Percentiles rank a stretch among this genome's conserved stretches.
Evolutionary conservation across 179 eudicot species (phyloP).

Genomic region (Pouteria campechiana): DNA sequence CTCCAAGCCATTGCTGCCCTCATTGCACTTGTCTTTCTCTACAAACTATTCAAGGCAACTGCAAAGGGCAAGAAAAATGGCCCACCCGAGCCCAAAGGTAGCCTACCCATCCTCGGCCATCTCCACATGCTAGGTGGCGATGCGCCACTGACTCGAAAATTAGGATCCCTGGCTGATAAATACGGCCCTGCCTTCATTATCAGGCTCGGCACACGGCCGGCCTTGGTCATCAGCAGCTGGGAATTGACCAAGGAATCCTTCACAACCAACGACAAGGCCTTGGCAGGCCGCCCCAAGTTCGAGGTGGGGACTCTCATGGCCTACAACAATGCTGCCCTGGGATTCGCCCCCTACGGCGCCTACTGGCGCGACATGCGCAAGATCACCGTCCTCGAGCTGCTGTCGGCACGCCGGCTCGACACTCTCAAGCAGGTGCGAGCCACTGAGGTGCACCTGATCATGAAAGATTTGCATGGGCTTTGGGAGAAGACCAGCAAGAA

Average conservation of each 20-base stretch:
- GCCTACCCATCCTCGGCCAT: conserved; percentile 30
- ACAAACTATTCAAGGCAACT: too few species aligned
- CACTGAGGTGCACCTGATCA: conserved; percentile 4
- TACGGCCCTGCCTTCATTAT: conserved; percentile 20
- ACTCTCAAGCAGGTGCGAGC: conserved; percentile 16
- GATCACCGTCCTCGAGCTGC: conserved; percentile 17
- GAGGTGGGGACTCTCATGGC: conserved; percentile 14
- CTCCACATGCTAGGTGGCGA: conserved; percentile 20
- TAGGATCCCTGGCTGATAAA: conserved; percentile 26
- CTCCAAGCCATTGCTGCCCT: too few species aligned
- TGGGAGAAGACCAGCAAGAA: too few species aligned
- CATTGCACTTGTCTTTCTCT: too few species aligned
- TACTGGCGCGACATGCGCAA: conserved; percentile 28
- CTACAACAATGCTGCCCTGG: conserved; percentile 11
- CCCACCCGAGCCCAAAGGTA: conserved; percentile 28
- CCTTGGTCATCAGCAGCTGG: conserved; percentile 17
- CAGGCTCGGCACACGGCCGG: conserved; percentile 13
- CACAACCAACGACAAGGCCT: conserved; percentile 13
- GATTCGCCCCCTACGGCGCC: conserved; percentile 20
- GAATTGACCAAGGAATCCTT: conserved; percentile 19
- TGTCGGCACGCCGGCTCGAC: conserved; percentile 14
- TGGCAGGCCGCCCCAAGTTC: conserved; percentile 16
- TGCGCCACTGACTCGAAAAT: conserved; percentile 18
- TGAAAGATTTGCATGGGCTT: conserved; percentile 1
- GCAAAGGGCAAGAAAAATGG: too few species aligned